These are phyloP conservation scores for Drechmeria coniospora DNA, from an alignment of 2,329 filamentous ascomycete genomes.

Conservation along the genomic window DNA sequence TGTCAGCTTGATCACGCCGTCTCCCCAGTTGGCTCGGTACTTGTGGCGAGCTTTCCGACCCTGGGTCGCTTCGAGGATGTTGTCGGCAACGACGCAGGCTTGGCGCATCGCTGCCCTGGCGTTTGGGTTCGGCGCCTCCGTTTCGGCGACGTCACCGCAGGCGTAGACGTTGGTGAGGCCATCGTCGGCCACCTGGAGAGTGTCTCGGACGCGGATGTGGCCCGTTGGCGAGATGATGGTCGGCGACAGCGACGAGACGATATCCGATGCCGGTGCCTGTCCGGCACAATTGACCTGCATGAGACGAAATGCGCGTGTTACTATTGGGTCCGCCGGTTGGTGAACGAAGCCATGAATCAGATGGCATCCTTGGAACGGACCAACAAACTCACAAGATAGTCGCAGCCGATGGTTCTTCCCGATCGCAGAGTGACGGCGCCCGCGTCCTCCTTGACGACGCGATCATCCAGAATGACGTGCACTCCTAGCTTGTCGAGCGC, in stretches of 20 bases:
- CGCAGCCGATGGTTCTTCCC: conserved; percentile 28
- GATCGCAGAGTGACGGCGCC: conserved; percentile 27
- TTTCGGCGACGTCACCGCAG: conserved; percentile 48
- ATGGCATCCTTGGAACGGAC: background rate
- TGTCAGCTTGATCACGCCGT: conserved; percentile 37
- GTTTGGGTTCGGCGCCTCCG: conserved; percentile 30
- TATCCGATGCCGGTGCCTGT: conserved; percentile 37
- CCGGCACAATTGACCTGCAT: conserved; percentile 42
- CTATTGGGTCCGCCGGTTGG: too few relatives aligned
- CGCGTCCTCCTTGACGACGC: conserved; percentile 22
- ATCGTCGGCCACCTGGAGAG: conserved; percentile 38
- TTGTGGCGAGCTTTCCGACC: conserved; percentile 20
- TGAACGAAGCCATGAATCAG: background rate
- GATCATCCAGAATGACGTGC: conserved; percentile 34
- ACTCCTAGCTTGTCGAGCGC: conserved; percentile 31
- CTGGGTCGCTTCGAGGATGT: conserved; percentile 32
- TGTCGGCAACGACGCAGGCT: conserved; percentile 34
- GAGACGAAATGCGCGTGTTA: background rate
- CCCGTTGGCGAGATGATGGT: conserved; percentile 28
- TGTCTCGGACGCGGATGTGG: conserved; percentile 37
- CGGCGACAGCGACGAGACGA: conserved; percentile 28
- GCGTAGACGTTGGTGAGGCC: conserved; percentile 38
- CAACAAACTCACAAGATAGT: conserved; percentile 28
- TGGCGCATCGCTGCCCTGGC: conserved; percentile 39
- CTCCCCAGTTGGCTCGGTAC: conserved; percentile 29